Evolutionary conservation across 2,329 filamentous ascomycete species (phyloP).

Genomic region (Thelonectria olida): DNA sequence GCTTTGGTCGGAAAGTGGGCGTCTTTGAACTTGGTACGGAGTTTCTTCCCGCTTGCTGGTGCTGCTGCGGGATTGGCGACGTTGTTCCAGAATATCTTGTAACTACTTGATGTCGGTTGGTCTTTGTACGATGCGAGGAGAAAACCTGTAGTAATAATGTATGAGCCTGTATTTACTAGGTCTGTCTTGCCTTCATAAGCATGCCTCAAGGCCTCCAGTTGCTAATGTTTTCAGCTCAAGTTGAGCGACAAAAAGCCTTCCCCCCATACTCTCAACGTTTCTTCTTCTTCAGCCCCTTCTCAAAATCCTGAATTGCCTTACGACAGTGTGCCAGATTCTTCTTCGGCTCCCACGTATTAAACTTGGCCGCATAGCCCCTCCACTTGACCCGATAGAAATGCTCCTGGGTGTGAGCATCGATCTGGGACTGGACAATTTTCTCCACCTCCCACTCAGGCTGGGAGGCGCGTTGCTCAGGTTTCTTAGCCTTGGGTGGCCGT

Average conservation of each 20-base stretch:
- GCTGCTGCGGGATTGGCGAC: slow-evolving; percentile 36
- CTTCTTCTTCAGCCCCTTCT: slow-evolving; percentile 34
- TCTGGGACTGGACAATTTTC: slow-evolving; percentile 51
- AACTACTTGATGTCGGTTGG: background rate
- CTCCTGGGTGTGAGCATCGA: slow-evolving; percentile 49
- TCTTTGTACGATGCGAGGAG: background rate
- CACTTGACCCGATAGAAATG: slow-evolving; percentile 63
- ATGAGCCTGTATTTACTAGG: background rate
- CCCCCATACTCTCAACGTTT: background rate
- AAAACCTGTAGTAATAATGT: background rate
- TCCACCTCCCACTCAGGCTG: slow-evolving; percentile 58
- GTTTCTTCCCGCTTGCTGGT: slow-evolving; percentile 44
- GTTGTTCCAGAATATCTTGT: slow-evolving; percentile 29
- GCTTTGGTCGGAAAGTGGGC: slow-evolving; percentile 35
- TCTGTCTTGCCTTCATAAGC: background rate
- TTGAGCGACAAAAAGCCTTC: background rate
- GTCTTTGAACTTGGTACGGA: slow-evolving; percentile 42
- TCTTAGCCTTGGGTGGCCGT: slow-evolving; percentile 17
- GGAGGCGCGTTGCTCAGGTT: slow-evolving; percentile 22
- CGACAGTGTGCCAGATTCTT: slow-evolving; percentile 53
- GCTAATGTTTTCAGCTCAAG: background rate
- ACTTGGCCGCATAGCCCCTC: slow-evolving; percentile 54
- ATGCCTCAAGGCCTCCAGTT: background rate
- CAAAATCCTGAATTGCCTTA: slow-evolving; percentile 48
- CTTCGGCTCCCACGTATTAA: slow-evolving; percentile 65